Percentiles rank a stretch among this genome's conserved stretches.
Evolutionary conservation across 208 protist species (phyloP).

Genomic region (Crithidia bombi): DNA sequence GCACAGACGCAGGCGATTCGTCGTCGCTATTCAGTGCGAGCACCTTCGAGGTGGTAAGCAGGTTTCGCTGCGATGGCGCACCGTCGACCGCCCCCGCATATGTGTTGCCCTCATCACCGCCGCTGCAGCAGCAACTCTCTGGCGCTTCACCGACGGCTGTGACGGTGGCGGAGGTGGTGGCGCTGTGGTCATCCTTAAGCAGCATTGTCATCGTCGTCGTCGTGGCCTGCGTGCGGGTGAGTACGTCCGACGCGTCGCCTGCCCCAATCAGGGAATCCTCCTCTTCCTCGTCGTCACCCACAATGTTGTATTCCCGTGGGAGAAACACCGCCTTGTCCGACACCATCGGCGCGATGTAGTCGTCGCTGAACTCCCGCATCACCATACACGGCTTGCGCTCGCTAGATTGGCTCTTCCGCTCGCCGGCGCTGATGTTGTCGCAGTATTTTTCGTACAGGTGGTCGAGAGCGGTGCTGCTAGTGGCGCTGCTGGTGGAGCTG

Average conservation of each 20-base stretch:
- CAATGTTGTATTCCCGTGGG: conserved; percentile 12
- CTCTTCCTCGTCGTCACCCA: conserved; percentile 12
- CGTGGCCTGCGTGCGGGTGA: conserved; percentile 12
- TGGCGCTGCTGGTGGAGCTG: conserved; percentile 6
- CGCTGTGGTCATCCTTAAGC: conserved; percentile 1
- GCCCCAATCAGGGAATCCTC: neutral
- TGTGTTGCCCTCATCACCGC: neutral
- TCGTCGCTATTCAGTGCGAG: neutral
- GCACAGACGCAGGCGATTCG: neutral
- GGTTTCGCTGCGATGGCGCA: neutral
- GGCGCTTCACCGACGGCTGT: neutral
- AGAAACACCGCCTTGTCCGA: conserved; percentile 13
- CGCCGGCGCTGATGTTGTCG: conserved; percentile 13
- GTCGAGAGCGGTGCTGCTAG: conserved; percentile 10
- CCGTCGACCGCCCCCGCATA: neutral
- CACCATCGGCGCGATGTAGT: neutral
- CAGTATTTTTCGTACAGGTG: conserved; percentile 25
- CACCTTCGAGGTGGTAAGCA: conserved; percentile 6
- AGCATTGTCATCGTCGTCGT: conserved; percentile 6
- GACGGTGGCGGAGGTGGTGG: neutral
- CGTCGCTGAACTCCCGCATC: conserved; percentile 23
- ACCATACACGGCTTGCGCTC: conserved; percentile 19
- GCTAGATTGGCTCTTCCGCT: conserved; percentile 7
- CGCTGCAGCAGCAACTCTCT: no score
- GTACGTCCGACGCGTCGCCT: neutral